phyloP scores from a whole-genome alignment of 805 yeast species.

The Kuraishia capsulata region DNA sequence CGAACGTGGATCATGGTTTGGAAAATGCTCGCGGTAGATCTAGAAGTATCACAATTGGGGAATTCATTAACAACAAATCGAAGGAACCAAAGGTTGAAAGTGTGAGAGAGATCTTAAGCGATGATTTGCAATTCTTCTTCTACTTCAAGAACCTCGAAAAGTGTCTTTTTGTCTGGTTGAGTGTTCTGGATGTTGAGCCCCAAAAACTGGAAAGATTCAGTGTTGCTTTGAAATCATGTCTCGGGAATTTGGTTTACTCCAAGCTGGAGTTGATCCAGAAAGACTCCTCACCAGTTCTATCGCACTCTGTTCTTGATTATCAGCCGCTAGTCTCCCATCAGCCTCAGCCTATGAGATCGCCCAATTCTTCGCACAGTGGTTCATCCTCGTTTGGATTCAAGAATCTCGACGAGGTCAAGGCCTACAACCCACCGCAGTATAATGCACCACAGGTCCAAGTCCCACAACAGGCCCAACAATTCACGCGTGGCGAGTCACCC shows the following conservation, averaged over 20 bases:
- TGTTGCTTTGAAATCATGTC: neutral
- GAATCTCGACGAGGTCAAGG: neutral
- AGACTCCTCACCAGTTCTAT: too few species aligned
- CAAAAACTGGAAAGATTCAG: neutral
- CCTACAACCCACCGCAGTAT: neutral
- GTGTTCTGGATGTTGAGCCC: slow-evolving; percentile 9
- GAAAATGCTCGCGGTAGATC: slow-evolving; percentile 9
- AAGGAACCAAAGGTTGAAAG: slow-evolving; percentile 3
- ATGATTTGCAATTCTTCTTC: slow-evolving; percentile 15
- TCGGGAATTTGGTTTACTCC: neutral
- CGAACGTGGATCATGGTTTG: slow-evolving; percentile 10
- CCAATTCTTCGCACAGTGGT: neutral
- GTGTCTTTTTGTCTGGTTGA: slow-evolving; percentile 16
- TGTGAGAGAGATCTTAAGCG: slow-evolving; percentile 11
- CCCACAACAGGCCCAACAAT: neutral
- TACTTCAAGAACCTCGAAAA: slow-evolving; percentile 17
- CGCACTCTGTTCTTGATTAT: too few species aligned
- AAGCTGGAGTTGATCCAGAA: neutral
- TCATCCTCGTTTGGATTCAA: neutral
- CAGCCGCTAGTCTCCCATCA: too few species aligned
- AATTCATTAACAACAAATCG: slow-evolving; percentile 17
- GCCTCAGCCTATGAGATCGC: too few species aligned
- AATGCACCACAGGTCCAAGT: too few species aligned
- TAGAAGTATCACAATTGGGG: slow-evolving; percentile 9
- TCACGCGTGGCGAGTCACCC: neutral